A percentile compares a stretch with the other conserved stretches of the same genome.
These are phyloP conservation scores for Knoxia roxburghii DNA, from an alignment of 257 asterid species.

Conservation along the genomic window DNA sequence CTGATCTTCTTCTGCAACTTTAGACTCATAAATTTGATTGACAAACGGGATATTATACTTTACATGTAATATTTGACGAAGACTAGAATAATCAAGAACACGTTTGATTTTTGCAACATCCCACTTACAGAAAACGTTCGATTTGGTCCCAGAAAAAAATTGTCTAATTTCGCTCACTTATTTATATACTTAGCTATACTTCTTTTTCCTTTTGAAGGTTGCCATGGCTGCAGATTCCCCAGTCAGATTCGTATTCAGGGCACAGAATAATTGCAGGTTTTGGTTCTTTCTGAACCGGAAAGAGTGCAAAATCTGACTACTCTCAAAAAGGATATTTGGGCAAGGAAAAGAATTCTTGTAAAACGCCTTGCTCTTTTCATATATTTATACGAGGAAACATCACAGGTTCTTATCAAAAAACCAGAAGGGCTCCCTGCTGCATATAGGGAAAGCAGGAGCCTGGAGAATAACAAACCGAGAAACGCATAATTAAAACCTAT, in stretches of 20 bases:
- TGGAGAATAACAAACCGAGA: conserved; percentile 26
- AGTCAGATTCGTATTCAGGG: too few relatives aligned
- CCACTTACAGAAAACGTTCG: too few relatives aligned
- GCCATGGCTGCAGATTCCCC: too few relatives aligned
- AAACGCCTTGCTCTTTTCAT: conserved; percentile 17
- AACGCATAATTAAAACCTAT: conserved; percentile 33
- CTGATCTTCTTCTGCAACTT: background rate
- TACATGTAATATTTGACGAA: background rate
- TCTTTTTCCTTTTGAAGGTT: too few relatives aligned
- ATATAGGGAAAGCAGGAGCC: conserved; percentile 32
- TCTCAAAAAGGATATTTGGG: too few relatives aligned
- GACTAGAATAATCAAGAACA: too few relatives aligned
- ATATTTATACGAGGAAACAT: conserved; percentile 17
- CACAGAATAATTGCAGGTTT: too few relatives aligned
- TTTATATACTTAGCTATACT: too few relatives aligned
- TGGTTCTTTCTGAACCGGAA: too few relatives aligned
- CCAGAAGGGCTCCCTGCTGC: conserved; percentile 26
- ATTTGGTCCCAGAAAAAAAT: background rate
- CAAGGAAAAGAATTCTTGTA: conserved; percentile 10
- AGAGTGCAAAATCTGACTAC: too few relatives aligned
- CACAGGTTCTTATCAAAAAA: conserved; percentile 34
- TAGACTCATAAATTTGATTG: too few relatives aligned
- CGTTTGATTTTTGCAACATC: too few relatives aligned
- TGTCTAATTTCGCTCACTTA: background rate
- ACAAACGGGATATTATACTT: background rate